Conservation (phyloP, 352 stramenopile species). For the Hyphochytrium catenoides region DNA sequence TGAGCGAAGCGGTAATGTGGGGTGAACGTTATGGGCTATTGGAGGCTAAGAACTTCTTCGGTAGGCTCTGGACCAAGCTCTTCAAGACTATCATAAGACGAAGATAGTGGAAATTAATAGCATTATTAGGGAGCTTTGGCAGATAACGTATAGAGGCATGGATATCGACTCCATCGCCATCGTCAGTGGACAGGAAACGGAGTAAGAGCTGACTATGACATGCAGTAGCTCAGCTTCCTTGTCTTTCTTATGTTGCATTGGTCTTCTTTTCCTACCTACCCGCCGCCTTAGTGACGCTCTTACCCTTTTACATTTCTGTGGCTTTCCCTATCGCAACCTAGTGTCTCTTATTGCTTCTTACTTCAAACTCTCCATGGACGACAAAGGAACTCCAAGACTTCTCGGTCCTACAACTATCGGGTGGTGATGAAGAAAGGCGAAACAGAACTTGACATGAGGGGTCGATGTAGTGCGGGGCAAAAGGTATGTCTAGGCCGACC, state of each 20-base stretch:
- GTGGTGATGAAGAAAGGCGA: constrained; percentile 96
- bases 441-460: constrained; percentile 92
- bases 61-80: constrained; percentile 67
- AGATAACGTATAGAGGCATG: constrained; percentile 94
- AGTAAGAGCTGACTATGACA: constrained; percentile 12
- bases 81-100: constrained; percentile 90
- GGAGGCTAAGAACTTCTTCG: no score
- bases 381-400: constrained; percentile 15
- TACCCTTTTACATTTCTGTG: no score
- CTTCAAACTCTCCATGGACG: no score
- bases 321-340: no score
- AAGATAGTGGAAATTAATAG: constrained; percentile 99
- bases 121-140: constrained; percentile 92
- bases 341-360: no score
- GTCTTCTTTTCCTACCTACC: no score
- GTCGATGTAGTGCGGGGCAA: constrained; percentile 93
- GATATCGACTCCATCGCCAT: constrained; percentile 99
- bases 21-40: no score
- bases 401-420: constrained; percentile 91
- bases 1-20: no score
- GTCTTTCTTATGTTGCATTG: no score
- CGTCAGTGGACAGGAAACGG: constrained; percentile 68
- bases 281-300: no score
- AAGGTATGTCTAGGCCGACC: constrained; percentile 25
- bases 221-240: no score